Base-by-base conservation (phyloP, 495 filamentous ascomycete species). In the Aspergillus nidulans region DNA sequence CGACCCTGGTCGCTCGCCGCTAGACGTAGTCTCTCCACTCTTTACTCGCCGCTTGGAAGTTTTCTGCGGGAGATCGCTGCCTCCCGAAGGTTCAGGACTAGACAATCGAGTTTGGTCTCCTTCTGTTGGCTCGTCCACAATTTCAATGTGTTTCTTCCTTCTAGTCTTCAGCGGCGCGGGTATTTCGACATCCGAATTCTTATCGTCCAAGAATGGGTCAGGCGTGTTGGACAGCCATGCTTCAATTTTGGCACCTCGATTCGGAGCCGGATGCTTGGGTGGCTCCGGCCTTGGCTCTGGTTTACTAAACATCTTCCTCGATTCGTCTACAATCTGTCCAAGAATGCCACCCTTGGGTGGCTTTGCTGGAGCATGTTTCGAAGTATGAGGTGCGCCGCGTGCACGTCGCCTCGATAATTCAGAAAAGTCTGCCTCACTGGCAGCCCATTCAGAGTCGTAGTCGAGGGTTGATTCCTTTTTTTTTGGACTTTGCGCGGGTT, bases 171-270 rank as follows among this genome's bases (percentile, higher is more conserved):
- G 52, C 6, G 79, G 67, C 23, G 70, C 70, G 18, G 79, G 75
- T 19, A 77, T 67, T 30, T 80, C 76, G 20, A 66, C 68, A 30
- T 73, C 65, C 15, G 66, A 51, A 25, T 65, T 66, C 38, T 62
- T 57, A 10, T 63, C 64, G 28, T 89, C 85, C 19, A 87, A 60
- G 57, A 91, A 90, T 7, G 88, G 87, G 59, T 92, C 88, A 10
- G 82, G 76, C 1, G 87, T 90, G 20, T 77, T 77, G 46, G 85
- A 85, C 28, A 92, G 70, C 88, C 88, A 92, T 2, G 84, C 84
- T 69, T 91, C 87, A 42, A 92, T 89, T 72, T 88, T 59, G 65
- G 79, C 61, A 59, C 78, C 65, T 30, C 69, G 55, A 56, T 71
- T 59, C 44, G 74, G 52, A 54, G 66, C 53, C 69, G 78, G 45